Evolutionary conservation across 805 yeast genomes (phyloP).

Genomic region (Myxozyma geophila): DNA sequence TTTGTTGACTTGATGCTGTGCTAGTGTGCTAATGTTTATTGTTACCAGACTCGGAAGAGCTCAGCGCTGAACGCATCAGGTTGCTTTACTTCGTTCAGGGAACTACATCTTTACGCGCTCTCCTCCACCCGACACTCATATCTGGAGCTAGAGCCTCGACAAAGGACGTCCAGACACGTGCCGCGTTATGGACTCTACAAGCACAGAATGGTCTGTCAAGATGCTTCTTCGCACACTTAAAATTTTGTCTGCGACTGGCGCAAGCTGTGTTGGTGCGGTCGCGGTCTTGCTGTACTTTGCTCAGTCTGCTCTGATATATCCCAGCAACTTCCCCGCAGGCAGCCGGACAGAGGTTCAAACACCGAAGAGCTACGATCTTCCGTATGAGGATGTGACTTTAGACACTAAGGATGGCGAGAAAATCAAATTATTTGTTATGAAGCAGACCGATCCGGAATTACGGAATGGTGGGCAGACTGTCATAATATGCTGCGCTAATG

Average conservation of each 20-base stretch:
- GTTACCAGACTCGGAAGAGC: no score
- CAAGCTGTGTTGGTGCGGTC: slow-evolving; percentile 31
- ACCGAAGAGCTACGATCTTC: slow-evolving; percentile 71
- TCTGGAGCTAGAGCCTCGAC: background rate
- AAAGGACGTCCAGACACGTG: background rate
- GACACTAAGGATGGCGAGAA: slow-evolving; percentile 71
- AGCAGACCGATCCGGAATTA: slow-evolving; percentile 36
- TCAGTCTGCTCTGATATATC: slow-evolving; percentile 78
- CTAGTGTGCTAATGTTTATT: no score
- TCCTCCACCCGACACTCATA: slow-evolving; percentile 5
- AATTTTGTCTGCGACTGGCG: slow-evolving; percentile 32
- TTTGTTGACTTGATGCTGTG: no score
- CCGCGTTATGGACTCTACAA: slow-evolving; percentile 16
- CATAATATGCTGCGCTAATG: slow-evolving; percentile 84
- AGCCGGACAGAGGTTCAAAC: slow-evolving; percentile 67
- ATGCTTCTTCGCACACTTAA: slow-evolving; percentile 29
- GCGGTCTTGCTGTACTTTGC: slow-evolving; percentile 53
- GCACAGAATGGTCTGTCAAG: slow-evolving; percentile 28
- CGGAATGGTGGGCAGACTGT: slow-evolving; percentile 55
- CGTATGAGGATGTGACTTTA: slow-evolving; percentile 63
- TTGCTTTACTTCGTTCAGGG: no score
- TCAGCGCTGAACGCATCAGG: no score
- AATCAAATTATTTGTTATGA: slow-evolving; percentile 66
- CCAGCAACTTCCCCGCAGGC: slow-evolving; percentile 78
- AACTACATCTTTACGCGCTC: background rate